Base-by-base conservation (phyloP, 2,329 filamentous ascomycete genomes). In the Colletotrichum nymphaeae region DNA sequence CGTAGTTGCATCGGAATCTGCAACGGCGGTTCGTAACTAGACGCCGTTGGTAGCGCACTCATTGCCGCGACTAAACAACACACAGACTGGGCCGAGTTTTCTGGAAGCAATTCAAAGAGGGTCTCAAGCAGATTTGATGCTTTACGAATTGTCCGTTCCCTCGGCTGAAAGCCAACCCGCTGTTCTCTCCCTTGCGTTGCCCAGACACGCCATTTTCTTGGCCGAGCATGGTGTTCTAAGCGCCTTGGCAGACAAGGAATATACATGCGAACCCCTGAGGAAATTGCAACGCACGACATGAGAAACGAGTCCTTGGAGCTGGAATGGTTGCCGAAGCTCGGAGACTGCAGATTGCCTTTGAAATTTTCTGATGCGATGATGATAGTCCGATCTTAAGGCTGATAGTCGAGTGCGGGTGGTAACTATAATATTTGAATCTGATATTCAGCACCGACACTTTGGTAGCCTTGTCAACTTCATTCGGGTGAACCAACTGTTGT, bases 161-260 rank as follows among this genome's bases (percentile, higher is more conserved):
- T 16, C 55, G 56, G 28, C 16, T 22, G 8, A 32, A 26, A 32
- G n/a, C 26, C 2, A 28, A 14, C 19, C 16, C 46, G 11, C 16
- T 53, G 19, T 59, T 35, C n/a, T 57, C 49, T 60, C 32, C 49
- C 57, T 56, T 55, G 66, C 22, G 58, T 30, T 46, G 46, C 66
- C 66, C 66, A 68, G 57, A 42, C 66, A 55, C 58, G 22, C 46
- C 46, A 56, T 63, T 30, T 24, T 62, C 66, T 68, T 68, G 66
- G 56, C 63, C 49, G 24, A 46, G 49, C 66, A 37, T 53, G 57
- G 57, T 55, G 24, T 42, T 68, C 56, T 63, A 56, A 56, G 66
- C 66, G 66, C 46, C 66, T 68, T 68, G 66, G 66, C 66, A 46
- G 58, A 63, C 66, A 62, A 63, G 66, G 66, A 62, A 58, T 53